These are phyloP conservation scores for Syzygium aromaticum DNA, from an alignment of 345 rosid genomes.

Conservation along the genomic window DNA sequence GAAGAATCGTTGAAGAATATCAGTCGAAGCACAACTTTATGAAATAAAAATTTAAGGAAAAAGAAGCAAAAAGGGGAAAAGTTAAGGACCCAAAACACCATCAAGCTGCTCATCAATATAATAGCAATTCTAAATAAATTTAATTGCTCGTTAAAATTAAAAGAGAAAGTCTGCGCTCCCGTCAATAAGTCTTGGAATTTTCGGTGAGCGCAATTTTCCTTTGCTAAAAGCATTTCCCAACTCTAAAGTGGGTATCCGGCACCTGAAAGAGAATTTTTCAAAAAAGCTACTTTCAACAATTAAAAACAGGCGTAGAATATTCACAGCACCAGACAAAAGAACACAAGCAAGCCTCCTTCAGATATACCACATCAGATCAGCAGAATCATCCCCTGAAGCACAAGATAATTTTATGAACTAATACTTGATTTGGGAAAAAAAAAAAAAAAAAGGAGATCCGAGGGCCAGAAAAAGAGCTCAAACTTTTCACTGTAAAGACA, in stretches of 20 bases:
- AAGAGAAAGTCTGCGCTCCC: not conserved
- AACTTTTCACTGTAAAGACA: not conserved
- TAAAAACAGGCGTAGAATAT: conserved; percentile 11
- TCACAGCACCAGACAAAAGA: conserved; percentile 11
- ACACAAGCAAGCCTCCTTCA: conserved; percentile 1
- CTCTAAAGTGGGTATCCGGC: conserved; percentile 22
- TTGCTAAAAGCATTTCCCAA: not conserved
- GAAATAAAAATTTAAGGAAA: not conserved
- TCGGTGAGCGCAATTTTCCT: not conserved
- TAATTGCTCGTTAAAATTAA: not conserved
- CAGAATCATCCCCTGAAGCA: conserved; percentile 3
- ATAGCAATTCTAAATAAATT: not conserved
- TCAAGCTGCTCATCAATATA: not conserved
- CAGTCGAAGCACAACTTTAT: not conserved
- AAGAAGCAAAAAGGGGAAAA: not conserved
- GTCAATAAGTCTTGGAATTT: not conserved
- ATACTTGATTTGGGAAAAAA: not conserved
- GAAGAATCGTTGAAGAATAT: not conserved
- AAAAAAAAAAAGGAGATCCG: not conserved
- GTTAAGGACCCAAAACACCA: not conserved
- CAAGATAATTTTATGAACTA: conserved; percentile 3
- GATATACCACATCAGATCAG: conserved; percentile 25
- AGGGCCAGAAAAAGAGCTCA: not conserved
- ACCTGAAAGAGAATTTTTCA: conserved; percentile 15
- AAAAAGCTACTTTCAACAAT: conserved; percentile 34